Evolutionary conservation across 73 alveolate genomes (phyloP), one percentile per base, ranked within the genome.

Genomic region (Paramecium pentaurelia): DNA sequence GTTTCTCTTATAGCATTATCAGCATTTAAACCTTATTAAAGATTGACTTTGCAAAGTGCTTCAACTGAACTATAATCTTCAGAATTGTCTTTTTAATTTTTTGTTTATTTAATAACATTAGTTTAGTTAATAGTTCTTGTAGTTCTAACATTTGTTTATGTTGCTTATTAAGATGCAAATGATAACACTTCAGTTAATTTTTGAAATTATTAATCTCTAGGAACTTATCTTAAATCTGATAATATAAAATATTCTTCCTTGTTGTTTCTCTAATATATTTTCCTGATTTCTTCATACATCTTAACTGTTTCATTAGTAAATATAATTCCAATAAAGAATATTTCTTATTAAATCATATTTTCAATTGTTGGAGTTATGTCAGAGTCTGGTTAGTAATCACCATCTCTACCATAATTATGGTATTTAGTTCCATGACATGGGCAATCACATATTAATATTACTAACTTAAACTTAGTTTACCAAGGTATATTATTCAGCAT

Each of bases 381-480:
- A 4, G 93, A 93, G 51, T 94, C 86, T 18, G 27, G 60, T 64
- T 54, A 91, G 51, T 38, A 77, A 92, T 94, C 97, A 51, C 80
- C 91, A 28, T 92, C 54, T 8, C 12, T n/a, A 42, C 92, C 92
- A 49, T 49, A 49, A 64, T 86, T 40, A 95, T 93, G 93, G 87
- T 71, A 92, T 75, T 88, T 51, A 18, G 89, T 77, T 28, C 96
- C 96, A 93, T 93, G 96, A 42, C 95, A 60, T 34, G 97, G 97
- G 20, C 96, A 96, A 93, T 95, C 97, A 42, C 96, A 94, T 12
- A 95, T 93, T 88, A 95, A 95, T 14, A 95, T 75, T 40, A 96
- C 97, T 75, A 89, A 71, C 93, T 92, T 92, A 18, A 95, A 95
- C 80, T 77, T 87, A 5, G 92, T 86, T 37, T 86, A 59, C 97